Evolutionary conservation across 441 rosid species (phyloP).

Genomic region (Bocquillonia castaneifolia): DNA sequence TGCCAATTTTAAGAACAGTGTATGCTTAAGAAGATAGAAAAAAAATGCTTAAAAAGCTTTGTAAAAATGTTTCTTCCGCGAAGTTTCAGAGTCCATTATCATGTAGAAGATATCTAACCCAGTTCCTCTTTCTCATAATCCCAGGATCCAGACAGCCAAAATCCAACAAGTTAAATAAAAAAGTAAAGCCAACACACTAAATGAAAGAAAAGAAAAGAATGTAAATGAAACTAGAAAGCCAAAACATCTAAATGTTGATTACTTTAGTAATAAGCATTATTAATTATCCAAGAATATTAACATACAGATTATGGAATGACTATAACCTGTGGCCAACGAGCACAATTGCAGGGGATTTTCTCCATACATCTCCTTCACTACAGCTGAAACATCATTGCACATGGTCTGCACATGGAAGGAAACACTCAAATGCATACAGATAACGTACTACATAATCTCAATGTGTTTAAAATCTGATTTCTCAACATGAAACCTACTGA

Average conservation of each 20-base stretch:
- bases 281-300: not conserved
- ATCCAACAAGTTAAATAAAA: not conserved
- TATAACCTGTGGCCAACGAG: conserved; percentile 94
- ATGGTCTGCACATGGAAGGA: conserved; percentile 58
- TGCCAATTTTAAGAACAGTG: not conserved
- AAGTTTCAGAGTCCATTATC: not conserved
- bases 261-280: not conserved
- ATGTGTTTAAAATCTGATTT: not conserved
- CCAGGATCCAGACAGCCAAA: not conserved
- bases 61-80: not conserved
- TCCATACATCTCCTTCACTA: conserved; percentile 78
- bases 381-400: conserved; percentile 80
- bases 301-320: conserved; percentile 19
- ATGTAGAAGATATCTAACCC: not conserved
- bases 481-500: not conserved
- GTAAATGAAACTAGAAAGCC: not conserved
- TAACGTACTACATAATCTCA: not conserved
- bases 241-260: not conserved
- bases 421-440: not conserved
- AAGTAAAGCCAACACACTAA: not conserved
- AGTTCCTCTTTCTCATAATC: not conserved
- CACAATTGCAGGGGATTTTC: conserved; percentile 89
- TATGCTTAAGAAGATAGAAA: not conserved
- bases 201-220: not conserved
- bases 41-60: not conserved